Evolutionary conservation across 2,329 filamentous ascomycete genomes (phyloP).

Genomic region (Macrophomina tecta): DNA sequence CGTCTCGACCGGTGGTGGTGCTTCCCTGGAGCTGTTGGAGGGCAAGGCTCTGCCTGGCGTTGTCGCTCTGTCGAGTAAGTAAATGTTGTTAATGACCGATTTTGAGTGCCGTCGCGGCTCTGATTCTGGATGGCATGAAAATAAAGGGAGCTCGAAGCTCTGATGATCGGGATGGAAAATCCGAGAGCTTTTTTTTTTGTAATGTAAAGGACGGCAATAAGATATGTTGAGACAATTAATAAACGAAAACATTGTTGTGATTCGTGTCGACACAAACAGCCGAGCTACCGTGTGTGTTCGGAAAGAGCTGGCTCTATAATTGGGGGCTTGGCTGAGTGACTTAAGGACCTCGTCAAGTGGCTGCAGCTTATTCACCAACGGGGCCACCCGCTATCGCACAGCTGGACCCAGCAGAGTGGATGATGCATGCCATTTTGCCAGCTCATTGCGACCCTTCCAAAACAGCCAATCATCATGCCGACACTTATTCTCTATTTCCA

Average conservation of each 20-base stretch:
- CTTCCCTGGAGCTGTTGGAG: conserved; percentile 93
- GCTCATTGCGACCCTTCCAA: background rate
- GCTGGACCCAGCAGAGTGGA: background rate
- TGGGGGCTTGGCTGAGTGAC: too few species aligned
- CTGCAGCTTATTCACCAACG: background rate
- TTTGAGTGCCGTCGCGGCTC: conserved; percentile 11
- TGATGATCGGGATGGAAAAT: conserved; percentile 13
- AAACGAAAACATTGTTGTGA: background rate
- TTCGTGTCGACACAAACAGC: background rate
- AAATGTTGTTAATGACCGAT: conserved; percentile 37
- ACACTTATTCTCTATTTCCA: background rate
- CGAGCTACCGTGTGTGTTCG: background rate
- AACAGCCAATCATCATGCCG: background rate
- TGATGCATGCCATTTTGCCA: background rate
- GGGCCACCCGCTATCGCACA: background rate
- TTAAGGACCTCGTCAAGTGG: background rate
- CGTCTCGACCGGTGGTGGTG: conserved; percentile 95
- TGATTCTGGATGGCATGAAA: conserved; percentile 26
- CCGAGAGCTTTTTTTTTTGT: conserved; percentile 5
- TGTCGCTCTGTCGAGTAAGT: conserved; percentile 81
- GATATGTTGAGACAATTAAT: conserved; percentile 11
- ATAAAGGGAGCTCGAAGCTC: conserved; percentile 27
- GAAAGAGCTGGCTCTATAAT: background rate
- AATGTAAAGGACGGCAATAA: conserved; percentile 25
- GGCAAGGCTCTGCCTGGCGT: conserved; percentile 98